These are phyloP conservation scores for Colletotrichum cereale DNA, from an alignment of 2,329 filamentous ascomycete species.

Conservation along the genomic window DNA sequence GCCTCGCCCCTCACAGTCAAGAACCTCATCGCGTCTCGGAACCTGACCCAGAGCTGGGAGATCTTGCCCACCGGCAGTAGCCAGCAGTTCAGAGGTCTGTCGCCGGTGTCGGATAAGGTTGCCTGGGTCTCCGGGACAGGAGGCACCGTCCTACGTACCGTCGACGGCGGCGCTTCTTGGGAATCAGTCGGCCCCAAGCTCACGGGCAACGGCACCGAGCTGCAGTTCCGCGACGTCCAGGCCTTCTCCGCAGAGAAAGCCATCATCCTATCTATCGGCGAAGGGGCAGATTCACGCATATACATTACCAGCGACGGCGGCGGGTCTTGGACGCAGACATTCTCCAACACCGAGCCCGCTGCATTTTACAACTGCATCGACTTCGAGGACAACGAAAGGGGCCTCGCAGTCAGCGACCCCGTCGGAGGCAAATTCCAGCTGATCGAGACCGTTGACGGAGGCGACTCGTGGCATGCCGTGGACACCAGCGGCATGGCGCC, in stretches of 20 bases:
- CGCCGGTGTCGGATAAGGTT: constrained; percentile 47
- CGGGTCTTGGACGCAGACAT: constrained; percentile 45
- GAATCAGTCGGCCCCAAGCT: constrained; percentile 47
- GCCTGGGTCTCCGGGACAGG: constrained; percentile 50
- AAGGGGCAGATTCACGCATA: constrained; percentile 48
- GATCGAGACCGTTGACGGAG: constrained; percentile 49
- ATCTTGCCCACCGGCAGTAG: constrained; percentile 44
- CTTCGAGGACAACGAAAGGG: constrained; percentile 44
- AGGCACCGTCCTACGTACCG: constrained; percentile 48
- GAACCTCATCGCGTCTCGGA: not conserved
- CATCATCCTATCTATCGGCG: constrained; percentile 54
- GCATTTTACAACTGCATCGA: constrained; percentile 52
- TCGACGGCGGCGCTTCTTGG: constrained; percentile 48
- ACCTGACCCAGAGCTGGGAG: constrained; percentile 44
- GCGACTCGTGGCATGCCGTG: constrained; percentile 45
- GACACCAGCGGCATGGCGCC: constrained; percentile 45
- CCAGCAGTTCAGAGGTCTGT: constrained; percentile 49
- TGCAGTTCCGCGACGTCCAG: constrained; percentile 52
- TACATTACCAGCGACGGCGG: constrained; percentile 49
- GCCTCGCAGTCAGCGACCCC: constrained; percentile 50
- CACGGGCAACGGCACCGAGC: constrained; percentile 41
- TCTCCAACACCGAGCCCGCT: constrained; percentile 46
- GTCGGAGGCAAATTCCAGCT: constrained; percentile 50
- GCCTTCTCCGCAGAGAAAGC: constrained; percentile 56
- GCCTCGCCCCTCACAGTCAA: constrained; percentile 23